Percentiles rank a stretch among this genome's conserved stretches.
Conservation (phyloP, 306 rosid species). For the Senna tora region DNA sequence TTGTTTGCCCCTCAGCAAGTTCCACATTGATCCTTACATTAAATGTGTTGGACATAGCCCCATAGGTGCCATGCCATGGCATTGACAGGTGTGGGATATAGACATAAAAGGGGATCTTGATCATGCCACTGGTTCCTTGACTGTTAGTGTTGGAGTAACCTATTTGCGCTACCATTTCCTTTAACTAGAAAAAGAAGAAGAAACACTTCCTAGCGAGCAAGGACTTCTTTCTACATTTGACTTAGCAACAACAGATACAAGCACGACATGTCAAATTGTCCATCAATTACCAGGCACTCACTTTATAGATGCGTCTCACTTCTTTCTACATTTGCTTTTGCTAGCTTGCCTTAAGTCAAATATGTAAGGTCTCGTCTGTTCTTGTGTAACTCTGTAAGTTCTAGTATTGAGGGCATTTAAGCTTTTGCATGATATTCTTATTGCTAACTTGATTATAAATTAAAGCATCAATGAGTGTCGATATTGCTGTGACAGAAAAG, state of each 20-base stretch:
- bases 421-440: neutral
- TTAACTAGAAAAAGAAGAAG: neutral
- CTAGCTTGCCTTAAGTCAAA: neutral
- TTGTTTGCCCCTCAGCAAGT: too few relatives aligned
- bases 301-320: neutral
- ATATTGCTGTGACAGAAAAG: neutral
- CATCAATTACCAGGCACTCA: neutral
- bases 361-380: neutral
- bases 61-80: too few relatives aligned
- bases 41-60: too few relatives aligned
- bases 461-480: neutral
- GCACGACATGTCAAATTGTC: neutral
- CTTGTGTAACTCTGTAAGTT: neutral
- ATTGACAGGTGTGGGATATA: too few relatives aligned
- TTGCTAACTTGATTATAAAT: neutral
- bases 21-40: too few relatives aligned
- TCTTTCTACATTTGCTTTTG: too few relatives aligned
- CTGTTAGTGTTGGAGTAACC: too few relatives aligned
- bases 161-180: too few relatives aligned
- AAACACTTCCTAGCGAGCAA: neutral
- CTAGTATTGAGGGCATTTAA: neutral
- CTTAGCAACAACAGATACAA: neutral
- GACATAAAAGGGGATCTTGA: too few relatives aligned
- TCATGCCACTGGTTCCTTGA: too few relatives aligned
- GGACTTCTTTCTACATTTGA: neutral